Conservation (phyloP, 164 flowering plant genomes). For the Vitis amurensis region DNA sequence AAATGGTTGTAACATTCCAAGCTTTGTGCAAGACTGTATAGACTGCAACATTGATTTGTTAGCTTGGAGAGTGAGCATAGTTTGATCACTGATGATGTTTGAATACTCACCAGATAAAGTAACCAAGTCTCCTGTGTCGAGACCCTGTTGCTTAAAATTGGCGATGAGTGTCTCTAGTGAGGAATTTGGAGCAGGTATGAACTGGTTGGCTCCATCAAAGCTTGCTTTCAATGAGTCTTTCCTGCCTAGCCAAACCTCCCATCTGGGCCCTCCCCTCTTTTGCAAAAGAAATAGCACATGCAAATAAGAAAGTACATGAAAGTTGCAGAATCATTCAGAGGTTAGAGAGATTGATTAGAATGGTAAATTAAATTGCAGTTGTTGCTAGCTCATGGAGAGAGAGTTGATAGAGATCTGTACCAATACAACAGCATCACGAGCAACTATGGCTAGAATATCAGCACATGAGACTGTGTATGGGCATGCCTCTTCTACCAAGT, state of each 20-base stretch:
- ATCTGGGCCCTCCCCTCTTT: conserved; percentile 83
- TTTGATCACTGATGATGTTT: too few relatives aligned
- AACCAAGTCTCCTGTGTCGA: conserved; percentile 58
- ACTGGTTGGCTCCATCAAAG: conserved; percentile 60
- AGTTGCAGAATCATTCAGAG: neutral
- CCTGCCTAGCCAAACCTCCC: conserved; percentile 71
- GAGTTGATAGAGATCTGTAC: conserved; percentile 26
- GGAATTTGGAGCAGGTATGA: conserved; percentile 67
- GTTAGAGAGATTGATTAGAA: too few relatives aligned
- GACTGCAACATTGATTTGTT: too few relatives aligned
- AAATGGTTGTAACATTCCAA: too few relatives aligned
- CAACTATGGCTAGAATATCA: conserved; percentile 71
- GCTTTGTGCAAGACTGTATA: too few relatives aligned
- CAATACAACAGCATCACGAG: conserved; percentile 64
- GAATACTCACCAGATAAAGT: conserved; percentile 63
- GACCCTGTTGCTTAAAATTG: conserved; percentile 64
- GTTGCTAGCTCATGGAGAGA: neutral
- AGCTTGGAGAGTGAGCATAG: too few relatives aligned
- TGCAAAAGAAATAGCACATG: neutral
- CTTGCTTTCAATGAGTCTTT: conserved; percentile 67
- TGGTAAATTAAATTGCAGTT: too few relatives aligned
- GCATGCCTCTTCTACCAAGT: conserved; percentile 59
- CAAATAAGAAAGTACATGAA: neutral
- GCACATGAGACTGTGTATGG: conserved; percentile 80
- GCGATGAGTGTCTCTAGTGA: conserved; percentile 54